These are phyloP conservation scores for Lathyrus sativus DNA, from an alignment of 306 rosid species.

Conservation along the genomic window DNA sequence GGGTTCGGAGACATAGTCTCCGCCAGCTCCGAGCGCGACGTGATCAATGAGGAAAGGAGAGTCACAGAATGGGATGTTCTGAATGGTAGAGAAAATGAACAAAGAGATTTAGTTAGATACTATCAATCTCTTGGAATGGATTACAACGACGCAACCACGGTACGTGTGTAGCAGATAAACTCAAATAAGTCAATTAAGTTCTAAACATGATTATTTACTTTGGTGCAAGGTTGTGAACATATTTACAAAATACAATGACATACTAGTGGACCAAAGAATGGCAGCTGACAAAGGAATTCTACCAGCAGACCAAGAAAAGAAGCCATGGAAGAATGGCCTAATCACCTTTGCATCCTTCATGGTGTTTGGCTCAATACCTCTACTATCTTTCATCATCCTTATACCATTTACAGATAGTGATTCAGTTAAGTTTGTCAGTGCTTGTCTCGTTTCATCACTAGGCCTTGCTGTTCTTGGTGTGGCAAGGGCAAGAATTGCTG, in stretches of 20 bases:
- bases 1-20: conserved; percentile 71
- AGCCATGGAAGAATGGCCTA: conserved; percentile 67
- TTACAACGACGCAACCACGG: background rate
- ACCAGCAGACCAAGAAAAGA: conserved; percentile 49
- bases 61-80: conserved; percentile 61
- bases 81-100: conserved; percentile 42
- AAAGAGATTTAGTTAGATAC: conserved; percentile 39
- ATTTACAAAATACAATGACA: conserved; percentile 59
- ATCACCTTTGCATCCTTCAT: conserved; percentile 55
- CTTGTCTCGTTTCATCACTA: conserved; percentile 55
- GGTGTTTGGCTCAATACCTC: conserved; percentile 53
- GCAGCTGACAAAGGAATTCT: conserved; percentile 47
- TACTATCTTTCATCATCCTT: conserved; percentile 63
- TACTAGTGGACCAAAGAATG: conserved; percentile 64
- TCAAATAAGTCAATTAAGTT: conserved; percentile 1
- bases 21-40: conserved; percentile 51
- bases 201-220: background rate
- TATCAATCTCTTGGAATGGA: conserved; percentile 68
- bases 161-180: background rate
- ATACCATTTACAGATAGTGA: conserved; percentile 56
- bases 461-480: conserved; percentile 56
- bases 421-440: conserved; percentile 49
- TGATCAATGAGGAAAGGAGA: conserved; percentile 43
- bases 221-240: conserved; percentile 59
- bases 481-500: conserved; percentile 59